Evolutionary conservation across 176 grass and related monocot genomes (phyloP).

Genomic region (Musa itinerans): DNA sequence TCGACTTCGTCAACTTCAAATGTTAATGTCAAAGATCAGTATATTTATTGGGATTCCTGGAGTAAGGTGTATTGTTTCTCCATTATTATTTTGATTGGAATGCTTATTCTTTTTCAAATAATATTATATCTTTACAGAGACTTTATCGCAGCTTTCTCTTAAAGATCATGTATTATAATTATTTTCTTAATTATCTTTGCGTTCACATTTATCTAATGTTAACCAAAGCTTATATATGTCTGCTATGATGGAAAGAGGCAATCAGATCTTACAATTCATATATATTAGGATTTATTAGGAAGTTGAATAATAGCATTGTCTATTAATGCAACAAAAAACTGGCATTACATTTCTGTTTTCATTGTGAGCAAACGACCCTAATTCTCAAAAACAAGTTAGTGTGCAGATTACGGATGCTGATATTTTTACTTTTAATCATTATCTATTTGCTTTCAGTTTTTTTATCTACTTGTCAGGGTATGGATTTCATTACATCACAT

Average conservation of each 20-base stretch:
- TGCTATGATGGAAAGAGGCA: neutral
- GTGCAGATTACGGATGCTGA: neutral
- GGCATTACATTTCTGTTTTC: neutral
- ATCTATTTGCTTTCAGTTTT: neutral
- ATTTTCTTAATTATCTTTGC: neutral
- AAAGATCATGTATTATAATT: neutral
- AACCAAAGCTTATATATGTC: neutral
- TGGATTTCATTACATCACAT: neutral
- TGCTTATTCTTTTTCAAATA: neutral
- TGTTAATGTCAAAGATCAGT: constrained; percentile 36
- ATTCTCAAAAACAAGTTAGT: neutral
- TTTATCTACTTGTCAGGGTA: neutral
- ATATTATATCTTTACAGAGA: neutral
- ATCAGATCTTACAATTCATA: neutral
- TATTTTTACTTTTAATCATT: neutral
- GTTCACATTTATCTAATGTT: neutral
- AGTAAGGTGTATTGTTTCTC: constrained; percentile 28
- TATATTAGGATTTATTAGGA: no score
- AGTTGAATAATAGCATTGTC: neutral
- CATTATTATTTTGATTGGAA: neutral
- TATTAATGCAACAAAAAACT: neutral
- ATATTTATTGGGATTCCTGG: constrained; percentile 52
- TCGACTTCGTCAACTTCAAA: constrained; percentile 56
- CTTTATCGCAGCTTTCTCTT: neutral
- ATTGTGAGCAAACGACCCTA: neutral